phyloP scores from a whole-genome alignment of 208 protist species.

The Porcisia deanei region DNA sequence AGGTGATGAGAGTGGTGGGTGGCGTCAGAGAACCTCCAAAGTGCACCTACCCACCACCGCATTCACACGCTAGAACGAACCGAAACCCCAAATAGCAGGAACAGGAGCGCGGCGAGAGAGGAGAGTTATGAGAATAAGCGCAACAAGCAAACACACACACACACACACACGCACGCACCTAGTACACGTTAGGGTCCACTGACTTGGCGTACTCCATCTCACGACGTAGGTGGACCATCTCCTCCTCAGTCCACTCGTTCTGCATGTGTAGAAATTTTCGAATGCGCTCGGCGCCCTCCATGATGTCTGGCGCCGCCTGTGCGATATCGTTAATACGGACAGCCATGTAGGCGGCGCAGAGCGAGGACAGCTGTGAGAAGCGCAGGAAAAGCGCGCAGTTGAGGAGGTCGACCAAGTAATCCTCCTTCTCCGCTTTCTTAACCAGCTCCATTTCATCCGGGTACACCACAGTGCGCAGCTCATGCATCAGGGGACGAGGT shows the following conservation, averaged over 20 bases:
- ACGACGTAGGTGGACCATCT: constrained; percentile 54
- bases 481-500: constrained; percentile 41
- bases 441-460: constrained; percentile 52
- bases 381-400: constrained; percentile 54
- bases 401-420: constrained; percentile 45
- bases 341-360: constrained; percentile 61
- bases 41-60: too few species aligned
- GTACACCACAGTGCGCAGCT: constrained; percentile 30
- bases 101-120: not conserved
- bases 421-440: constrained; percentile 31
- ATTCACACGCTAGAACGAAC: too few species aligned
- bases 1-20: too few species aligned
- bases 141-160: not conserved
- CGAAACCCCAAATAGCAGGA: too few species aligned
- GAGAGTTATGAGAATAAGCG: not conserved
- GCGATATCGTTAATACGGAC: constrained; percentile 65
- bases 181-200: constrained; percentile 63
- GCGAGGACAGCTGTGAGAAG: constrained; percentile 41
- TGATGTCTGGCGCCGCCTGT: constrained; percentile 56
- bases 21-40: too few species aligned
- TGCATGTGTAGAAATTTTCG: constrained; percentile 59
- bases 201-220: constrained; percentile 80
- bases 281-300: constrained; percentile 63
- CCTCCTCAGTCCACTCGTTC: constrained; percentile 79
- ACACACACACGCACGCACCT: not conserved